phyloP scores from a whole-genome alignment of 2,329 filamentous ascomycete genomes.

The Paraphoma sp. region DNA sequence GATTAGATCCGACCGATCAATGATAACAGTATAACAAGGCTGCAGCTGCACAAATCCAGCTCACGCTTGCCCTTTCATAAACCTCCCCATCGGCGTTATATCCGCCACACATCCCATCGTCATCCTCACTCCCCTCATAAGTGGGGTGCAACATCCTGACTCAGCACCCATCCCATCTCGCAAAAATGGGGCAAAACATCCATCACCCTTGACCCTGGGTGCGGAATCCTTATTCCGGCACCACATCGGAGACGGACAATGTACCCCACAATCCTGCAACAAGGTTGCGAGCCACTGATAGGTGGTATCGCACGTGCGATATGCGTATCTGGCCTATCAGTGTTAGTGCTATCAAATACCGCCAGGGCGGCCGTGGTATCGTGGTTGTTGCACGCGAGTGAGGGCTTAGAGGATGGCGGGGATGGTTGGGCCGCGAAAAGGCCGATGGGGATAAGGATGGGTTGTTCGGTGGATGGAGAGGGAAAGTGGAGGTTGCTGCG shows the following conservation, averaged over 20 bases:
- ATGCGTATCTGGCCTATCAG: neutral
- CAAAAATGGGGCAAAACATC: neutral
- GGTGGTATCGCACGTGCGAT: neutral
- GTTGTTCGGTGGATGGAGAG: too few relatives aligned
- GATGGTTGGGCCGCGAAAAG: too few relatives aligned
- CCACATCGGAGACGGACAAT: neutral
- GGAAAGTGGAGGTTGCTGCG: too few relatives aligned
- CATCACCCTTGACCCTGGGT: neutral
- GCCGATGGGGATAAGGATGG: too few relatives aligned
- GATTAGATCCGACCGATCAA: neutral
- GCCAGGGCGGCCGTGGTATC: too few relatives aligned
- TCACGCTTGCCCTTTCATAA: too few relatives aligned
- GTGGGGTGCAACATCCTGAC: slow-evolving; percentile 1
- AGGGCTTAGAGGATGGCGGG: too few relatives aligned
- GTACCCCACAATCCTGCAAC: neutral
- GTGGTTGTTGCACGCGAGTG: too few relatives aligned
- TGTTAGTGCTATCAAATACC: neutral
- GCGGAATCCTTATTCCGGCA: neutral
- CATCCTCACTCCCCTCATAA: neutral
- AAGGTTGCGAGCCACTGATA: neutral
- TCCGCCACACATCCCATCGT: too few relatives aligned
- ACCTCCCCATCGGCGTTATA: neutral
- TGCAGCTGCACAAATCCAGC: neutral
- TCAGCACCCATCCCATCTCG: neutral
- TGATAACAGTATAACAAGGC: neutral